Percentiles rank a stretch among this genome's conserved stretches.
Conservation (phyloP, 108 stramenopile species). For the Mediolabrus comicus region DNA sequence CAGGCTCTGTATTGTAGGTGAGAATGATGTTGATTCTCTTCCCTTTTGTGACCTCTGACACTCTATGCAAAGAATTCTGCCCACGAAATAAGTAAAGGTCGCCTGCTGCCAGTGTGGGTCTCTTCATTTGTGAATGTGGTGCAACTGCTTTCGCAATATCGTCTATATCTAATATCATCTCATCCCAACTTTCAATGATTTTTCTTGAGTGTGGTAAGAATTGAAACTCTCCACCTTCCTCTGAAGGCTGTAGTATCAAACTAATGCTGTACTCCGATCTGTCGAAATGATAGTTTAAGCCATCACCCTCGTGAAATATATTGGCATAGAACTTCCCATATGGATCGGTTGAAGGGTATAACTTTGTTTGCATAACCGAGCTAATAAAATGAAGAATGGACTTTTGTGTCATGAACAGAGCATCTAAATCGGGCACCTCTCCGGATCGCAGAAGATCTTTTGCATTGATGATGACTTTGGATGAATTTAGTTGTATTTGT, state of each 20-base stretch:
- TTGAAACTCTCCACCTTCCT: conserved; percentile 28
- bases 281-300: conserved; percentile 35
- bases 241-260: conserved; percentile 26
- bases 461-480: conserved; percentile 31
- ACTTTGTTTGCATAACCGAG: conserved; percentile 13
- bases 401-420: conserved; percentile 7
- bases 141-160: not conserved
- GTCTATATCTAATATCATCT: conserved; percentile 12
- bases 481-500: conserved; percentile 18
- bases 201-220: conserved; percentile 26
- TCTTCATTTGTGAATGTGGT: conserved; percentile 4
- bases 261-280: conserved; percentile 36
- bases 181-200: conserved; percentile 28
- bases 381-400: conserved; percentile 16
- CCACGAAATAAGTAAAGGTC: conserved; percentile 41
- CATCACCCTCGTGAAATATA: conserved; percentile 29
- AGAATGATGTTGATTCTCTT: conserved; percentile 39
- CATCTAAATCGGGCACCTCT: conserved; percentile 1
- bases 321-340: conserved; percentile 37
- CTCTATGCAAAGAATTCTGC: conserved; percentile 29
- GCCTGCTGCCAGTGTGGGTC: conserved; percentile 21
- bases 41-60: conserved; percentile 26
- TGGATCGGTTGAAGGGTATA: conserved; percentile 25
- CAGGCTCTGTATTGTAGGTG: conserved; percentile 22
- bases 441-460: conserved; percentile 3